Evolutionary conservation across 139 green algal genomes (phyloP), one percentile per base, ranked within the genome.

Genomic region (Choricystis sp.): DNA sequence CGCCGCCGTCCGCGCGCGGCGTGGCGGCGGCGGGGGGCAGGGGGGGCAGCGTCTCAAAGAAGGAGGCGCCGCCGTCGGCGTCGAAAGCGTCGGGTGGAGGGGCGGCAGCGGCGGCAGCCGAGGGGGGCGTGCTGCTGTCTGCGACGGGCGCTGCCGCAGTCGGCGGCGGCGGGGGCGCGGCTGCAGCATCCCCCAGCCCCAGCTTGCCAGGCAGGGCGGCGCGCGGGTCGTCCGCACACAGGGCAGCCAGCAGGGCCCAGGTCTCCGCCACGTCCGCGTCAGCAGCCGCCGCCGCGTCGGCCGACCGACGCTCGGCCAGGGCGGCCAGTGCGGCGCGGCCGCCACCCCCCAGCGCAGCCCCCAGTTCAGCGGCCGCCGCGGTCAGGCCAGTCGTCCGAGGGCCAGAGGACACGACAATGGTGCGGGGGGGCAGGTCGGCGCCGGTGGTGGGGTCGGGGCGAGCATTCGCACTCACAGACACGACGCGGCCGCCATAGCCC

Each of bases 191-290:
- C 19, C 69, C 67, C 61, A 96, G 97, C 27, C 91, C 87, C 4
- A 99, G 82, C 24, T 88, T 77, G 1, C 69, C 59, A 55, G 97
- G 78, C 64, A 97, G 74, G 66, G 88, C 61, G 58, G 74, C 63
- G 14, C 82, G 75, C 2, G 82, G 81, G 59, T 98, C 89, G 2
- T 81, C 70, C 61, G 90, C 86, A 80, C 96, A 99, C 58, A 96
- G 83, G 29, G 95, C 78, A 3, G 72, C 68, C 71, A 99, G 72
- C 69, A 97, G 95, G 0, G 72, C 62, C 92, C 92, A 99, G 0
- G 85, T 94, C 75, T 98, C 92, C 9, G 69, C 72, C 48, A 97
- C 92, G 20, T 91, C 74, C 1, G 58, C 64, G 55, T 68, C 60
- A 1, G 55, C 59, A 26, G 65, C 31, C 56, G 29, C 48, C 55